Conservation (phyloP, 2,329 filamentous ascomycete genomes). For the Beauveria sp. region DNA sequence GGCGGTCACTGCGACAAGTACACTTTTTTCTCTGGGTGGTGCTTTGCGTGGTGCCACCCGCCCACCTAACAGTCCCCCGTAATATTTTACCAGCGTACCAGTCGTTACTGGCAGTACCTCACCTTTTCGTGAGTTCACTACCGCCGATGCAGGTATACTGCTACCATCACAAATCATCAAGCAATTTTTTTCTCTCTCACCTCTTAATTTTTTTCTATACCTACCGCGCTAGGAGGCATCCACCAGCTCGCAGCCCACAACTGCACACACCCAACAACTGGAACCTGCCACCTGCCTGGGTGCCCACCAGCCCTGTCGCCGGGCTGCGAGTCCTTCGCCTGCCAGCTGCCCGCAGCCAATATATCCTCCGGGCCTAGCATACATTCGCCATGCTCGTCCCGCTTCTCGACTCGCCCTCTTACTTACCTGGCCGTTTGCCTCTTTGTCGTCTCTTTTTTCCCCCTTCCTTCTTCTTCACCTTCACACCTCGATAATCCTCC, state of each 20-base stretch:
- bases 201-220: neutral
- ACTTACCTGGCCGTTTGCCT: conserved; percentile 1
- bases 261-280: neutral
- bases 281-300: neutral
- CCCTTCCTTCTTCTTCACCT: neutral
- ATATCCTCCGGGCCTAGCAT: conserved; percentile 1
- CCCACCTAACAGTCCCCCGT: neutral
- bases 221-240: neutral
- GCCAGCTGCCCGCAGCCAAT: neutral
- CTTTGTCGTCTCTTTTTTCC: neutral
- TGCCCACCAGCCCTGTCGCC: conserved; percentile 2
- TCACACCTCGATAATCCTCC: neutral
- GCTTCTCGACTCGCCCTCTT: conserved; percentile 4
- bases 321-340: neutral
- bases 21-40: neutral
- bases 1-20: neutral
- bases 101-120: neutral
- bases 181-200: neutral
- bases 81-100: neutral
- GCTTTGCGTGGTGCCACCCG: neutral
- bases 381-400: neutral
- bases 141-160: neutral
- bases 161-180: neutral
- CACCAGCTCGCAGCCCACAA: neutral
- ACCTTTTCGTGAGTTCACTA: neutral